Percentiles rank a stretch among this genome's conserved stretches.
phyloP scores from a whole-genome alignment of 2,329 filamentous ascomycete species.

The Plenodomus lindquistii region DNA sequence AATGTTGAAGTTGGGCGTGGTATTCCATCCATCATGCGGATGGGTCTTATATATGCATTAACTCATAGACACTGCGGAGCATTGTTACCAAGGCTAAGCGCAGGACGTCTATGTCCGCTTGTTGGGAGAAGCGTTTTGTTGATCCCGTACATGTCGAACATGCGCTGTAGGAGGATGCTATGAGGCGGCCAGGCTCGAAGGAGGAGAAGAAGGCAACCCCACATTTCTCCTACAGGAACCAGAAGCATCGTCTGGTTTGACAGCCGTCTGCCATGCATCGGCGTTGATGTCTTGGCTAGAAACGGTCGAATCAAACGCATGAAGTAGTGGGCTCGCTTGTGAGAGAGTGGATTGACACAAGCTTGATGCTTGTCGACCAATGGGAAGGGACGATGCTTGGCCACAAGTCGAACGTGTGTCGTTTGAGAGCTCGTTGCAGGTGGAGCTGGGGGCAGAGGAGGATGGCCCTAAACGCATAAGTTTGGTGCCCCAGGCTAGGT shows the following conservation, averaged over 20 bases:
- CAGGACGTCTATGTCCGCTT: constrained; percentile 17
- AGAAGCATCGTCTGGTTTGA: constrained; percentile 22
- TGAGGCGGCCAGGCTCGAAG: constrained; percentile 24
- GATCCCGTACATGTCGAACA: constrained; percentile 39
- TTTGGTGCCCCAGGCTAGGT: constrained; percentile 38
- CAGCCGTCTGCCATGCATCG: constrained; percentile 17
- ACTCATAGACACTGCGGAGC: constrained; percentile 3
- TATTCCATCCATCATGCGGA: constrained; percentile 11
- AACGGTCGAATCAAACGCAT: constrained; percentile 42
- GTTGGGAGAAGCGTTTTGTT: constrained; percentile 21
- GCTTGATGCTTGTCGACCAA: constrained; percentile 21
- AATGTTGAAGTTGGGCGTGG: constrained; percentile 21
- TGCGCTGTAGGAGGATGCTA: constrained; percentile 39
- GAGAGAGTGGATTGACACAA: constrained; percentile 20
- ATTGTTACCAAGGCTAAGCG: constrained; percentile 13
- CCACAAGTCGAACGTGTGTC: constrained; percentile 32
- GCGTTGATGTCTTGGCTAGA: constrained; percentile 21
- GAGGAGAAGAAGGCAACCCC: constrained; percentile 20
- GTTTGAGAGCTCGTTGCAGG: constrained; percentile 44
- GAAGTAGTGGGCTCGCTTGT: constrained; percentile 17
- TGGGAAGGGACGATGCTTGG: constrained; percentile 21
- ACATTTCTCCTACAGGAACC: constrained; percentile 35
- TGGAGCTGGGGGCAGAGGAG: constrained; percentile 21
- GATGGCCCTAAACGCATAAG: constrained; percentile 43
- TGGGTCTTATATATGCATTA: constrained; percentile 27